phyloP scores from a whole-genome alignment of 495 filamentous ascomycete genomes.

The Stereocaulon alpinum region DNA sequence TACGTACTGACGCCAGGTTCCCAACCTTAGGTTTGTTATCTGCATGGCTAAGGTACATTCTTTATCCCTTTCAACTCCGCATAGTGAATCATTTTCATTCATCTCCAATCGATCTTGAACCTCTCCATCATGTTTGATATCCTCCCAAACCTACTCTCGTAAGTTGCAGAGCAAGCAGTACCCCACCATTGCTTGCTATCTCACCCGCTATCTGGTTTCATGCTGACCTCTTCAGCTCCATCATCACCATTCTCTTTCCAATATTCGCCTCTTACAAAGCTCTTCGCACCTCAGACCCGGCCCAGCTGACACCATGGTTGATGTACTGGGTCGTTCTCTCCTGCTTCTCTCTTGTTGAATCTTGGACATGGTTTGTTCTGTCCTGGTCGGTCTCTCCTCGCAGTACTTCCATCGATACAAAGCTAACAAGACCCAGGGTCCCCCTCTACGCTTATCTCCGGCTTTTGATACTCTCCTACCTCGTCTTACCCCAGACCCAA shows the following conservation, averaged over 20 bases:
- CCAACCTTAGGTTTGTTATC: not conserved
- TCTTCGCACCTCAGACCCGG: constrained; percentile 81
- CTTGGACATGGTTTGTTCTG: constrained; percentile 76
- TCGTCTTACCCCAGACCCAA: constrained; percentile 93
- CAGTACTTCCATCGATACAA: not conserved
- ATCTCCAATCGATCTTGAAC: not conserved
- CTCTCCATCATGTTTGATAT: constrained; percentile 40
- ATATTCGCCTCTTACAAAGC: constrained; percentile 98
- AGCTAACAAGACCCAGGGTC: constrained; percentile 41
- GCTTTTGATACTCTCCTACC: constrained; percentile 78
- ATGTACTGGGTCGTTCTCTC: constrained; percentile 98
- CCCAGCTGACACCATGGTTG: constrained; percentile 92
- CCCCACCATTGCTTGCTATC: constrained; percentile 16
- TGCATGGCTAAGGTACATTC: not conserved
- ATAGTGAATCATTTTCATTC: not conserved
- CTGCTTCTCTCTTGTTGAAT: constrained; percentile 71
- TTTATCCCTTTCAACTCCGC: not conserved
- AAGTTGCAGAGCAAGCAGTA: constrained; percentile 9
- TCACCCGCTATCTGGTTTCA: constrained; percentile 11
- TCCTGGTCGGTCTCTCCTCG: constrained; percentile 47
- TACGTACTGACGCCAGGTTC: not conserved
- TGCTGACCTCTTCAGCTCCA: constrained; percentile 37
- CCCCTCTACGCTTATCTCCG: constrained; percentile 94
- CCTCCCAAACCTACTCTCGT: constrained; percentile 25
- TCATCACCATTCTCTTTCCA: constrained; percentile 87